These are phyloP conservation scores for Sugiyamaella chiloensis DNA, from an alignment of 805 yeast genomes.

Conservation along the genomic window DNA sequence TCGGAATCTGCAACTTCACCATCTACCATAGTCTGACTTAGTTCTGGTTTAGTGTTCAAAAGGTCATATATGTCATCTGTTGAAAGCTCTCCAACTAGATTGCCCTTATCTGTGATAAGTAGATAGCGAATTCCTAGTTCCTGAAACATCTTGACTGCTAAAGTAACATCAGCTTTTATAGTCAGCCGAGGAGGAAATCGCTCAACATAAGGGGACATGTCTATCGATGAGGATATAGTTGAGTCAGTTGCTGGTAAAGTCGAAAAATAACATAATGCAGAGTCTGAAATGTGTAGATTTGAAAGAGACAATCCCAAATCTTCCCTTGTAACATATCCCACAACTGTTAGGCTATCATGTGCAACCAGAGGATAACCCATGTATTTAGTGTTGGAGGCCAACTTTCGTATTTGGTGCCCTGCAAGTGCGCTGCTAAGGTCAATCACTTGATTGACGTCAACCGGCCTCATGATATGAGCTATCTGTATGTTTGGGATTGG, in stretches of 20 bases:
- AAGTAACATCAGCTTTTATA: slow-evolving; percentile 33
- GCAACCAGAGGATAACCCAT: slow-evolving; percentile 46
- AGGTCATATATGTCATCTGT: slow-evolving; percentile 33
- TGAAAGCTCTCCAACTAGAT: slow-evolving; percentile 38
- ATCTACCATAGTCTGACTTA: not conserved
- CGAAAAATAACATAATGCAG: not conserved
- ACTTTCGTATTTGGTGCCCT: slow-evolving; percentile 23
- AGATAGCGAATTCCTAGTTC: slow-evolving; percentile 38
- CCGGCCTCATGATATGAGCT: slow-evolving; percentile 37
- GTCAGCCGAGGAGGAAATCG: slow-evolving; percentile 32
- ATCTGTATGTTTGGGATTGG: slow-evolving; percentile 41
- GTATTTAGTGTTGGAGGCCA: not conserved
- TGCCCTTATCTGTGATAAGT: slow-evolving; percentile 31
- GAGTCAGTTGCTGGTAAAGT: not conserved
- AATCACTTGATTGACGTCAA: slow-evolving; percentile 32
- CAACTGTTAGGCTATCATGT: slow-evolving; percentile 32
- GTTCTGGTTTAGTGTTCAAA: slow-evolving; percentile 10
- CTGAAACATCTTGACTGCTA: slow-evolving; percentile 40
- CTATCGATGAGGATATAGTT: slow-evolving; percentile 2
- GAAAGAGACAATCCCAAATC: slow-evolving; percentile 37
- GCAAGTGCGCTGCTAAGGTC: slow-evolving; percentile 26
- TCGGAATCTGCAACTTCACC: not conserved
- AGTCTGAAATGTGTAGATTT: not conserved
- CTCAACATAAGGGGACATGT: slow-evolving; percentile 25
- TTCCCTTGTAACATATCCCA: slow-evolving; percentile 45